Base-by-base conservation (phyloP, 129 eudicot genomes). In the Arctium minus region DNA sequence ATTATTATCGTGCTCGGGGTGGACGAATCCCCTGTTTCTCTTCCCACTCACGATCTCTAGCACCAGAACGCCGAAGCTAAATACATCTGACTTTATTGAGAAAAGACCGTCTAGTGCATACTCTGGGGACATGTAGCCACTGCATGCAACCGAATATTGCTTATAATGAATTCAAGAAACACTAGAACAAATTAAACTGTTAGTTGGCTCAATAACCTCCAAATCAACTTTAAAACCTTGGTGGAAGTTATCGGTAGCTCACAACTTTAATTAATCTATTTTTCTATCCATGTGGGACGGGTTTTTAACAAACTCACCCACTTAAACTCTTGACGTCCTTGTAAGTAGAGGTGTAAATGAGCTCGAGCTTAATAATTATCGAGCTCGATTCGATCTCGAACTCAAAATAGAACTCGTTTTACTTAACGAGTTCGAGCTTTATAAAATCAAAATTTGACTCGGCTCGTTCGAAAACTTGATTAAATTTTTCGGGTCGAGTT, bases 91-190 rank as follows among this genome's bases (percentile, higher is more conserved):
- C 33, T 87, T 87, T 68, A 70, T 74, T n/a, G 90, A 87, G 76
- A 87, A 87, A 48, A 87, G 46, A 5, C 90, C 88, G 4, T 87
- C 86, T 48, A 81, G 72, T 72, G 90, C 90, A 50, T 87, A 87
- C 80, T 87, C 90, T 0, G 90, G 90, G 35, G 90, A 78, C 90
- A 84, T 84, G 81, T 84, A 84, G 11, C 90, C 90, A 40, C 88
- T 84, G 73, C 82, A 81, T 0, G 32, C 68, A 39, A 17, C 15
- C 32, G 56, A 73, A 38, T 18, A 17, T 5, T 15, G 56, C 10
- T 15, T 18, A 77, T 2, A 39, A 9, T 30, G 22, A 62, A 75
- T 5, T 69, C 9, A 33, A 68, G n/a, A 74, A 15, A 67, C 13
- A 9, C 5, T 48, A 30, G 5, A 8, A 32, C 10, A 38, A 42